Base-by-base conservation (phyloP, 2,329 filamentous ascomycete species). In the Talaromyces sp. region DNA sequence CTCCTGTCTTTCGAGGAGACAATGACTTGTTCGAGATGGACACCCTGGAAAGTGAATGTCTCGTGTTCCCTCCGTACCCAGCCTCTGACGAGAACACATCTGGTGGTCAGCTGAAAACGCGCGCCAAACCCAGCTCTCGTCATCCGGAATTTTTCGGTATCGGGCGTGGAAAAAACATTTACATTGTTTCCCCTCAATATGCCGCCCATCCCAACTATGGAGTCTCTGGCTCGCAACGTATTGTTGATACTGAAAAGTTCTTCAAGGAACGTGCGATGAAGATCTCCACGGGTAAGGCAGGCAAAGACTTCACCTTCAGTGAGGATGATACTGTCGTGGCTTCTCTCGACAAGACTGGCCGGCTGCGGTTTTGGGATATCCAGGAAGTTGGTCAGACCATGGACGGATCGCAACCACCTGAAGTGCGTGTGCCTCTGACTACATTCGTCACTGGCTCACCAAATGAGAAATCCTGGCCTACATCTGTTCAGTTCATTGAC, bases 321-420 rank as follows among this genome's bases (percentile, higher is more conserved):
- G 93, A 96, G 75, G 95, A 99, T 75, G 95, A 99, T 75, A 91
- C 89, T 1, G 88, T 93, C 44, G 92, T 99, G 69, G 93, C 96
- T 54, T 97, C 93, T 56, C 86, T 99, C 59, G 96, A 99, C 76
- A 99, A 99, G 81, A 93, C 92, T 64, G 96, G 95, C 55, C 88
- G 92, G 65, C 88, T 98, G 79, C 95, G 96, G 77, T 97, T 99
- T 82, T 99, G 95, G 96, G 95, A 99, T 75, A 91, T 98, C 67
- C 90, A 90, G 64, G 86, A 90, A 65, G 83, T 97, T 62, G 89
- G 82, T 7, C 78, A 82, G 21, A 80, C 79, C 63, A 77, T 81
- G 18, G 77, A 79, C 58, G 69, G 71, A 1, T 77, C 82, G 56
- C 75, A 74, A 25, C 77, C 86, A 0, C 81, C 92, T 55, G 92